phyloP scores from a whole-genome alignment of 1,284 basidiomycete genomes.

The Bondarzewia mesenterica region DNA sequence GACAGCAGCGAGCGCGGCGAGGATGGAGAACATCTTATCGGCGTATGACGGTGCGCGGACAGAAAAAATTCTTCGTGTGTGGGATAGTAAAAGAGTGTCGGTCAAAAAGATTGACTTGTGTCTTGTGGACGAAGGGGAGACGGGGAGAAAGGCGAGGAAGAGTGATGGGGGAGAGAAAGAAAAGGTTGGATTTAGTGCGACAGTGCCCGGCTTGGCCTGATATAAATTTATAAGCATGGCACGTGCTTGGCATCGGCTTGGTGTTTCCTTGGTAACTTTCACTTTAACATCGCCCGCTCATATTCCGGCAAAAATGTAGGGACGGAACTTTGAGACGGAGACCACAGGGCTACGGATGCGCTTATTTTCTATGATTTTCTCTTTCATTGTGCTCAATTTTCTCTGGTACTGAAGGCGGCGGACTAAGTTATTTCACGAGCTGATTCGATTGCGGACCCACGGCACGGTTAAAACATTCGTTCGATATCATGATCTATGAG shows the following conservation, averaged over 20 bases:
- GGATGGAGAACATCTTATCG: background rate
- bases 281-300: too few relatives aligned
- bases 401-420: too few relatives aligned
- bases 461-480: too few relatives aligned
- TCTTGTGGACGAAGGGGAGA: background rate
- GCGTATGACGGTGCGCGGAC: background rate
- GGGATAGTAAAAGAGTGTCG: background rate
- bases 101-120: background rate
- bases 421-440: too few relatives aligned
- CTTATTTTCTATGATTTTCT: too few relatives aligned
- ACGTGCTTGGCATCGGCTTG: background rate
- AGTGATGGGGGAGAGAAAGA: constrained; percentile 17
- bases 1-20: constrained; percentile 31
- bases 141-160: background rate
- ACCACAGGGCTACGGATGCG: too few relatives aligned
- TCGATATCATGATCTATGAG: too few relatives aligned
- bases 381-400: too few relatives aligned
- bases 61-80: background rate
- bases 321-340: too few relatives aligned
- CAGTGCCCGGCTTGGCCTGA: background rate
- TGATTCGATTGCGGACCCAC: too few relatives aligned
- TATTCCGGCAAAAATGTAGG: too few relatives aligned
- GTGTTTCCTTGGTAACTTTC: background rate
- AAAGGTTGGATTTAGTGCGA: constrained; percentile 16
- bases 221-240: background rate